These are phyloP conservation scores for Fraxinus nigra DNA, from an alignment of 305 asterid genomes.

Conservation along the genomic window DNA sequence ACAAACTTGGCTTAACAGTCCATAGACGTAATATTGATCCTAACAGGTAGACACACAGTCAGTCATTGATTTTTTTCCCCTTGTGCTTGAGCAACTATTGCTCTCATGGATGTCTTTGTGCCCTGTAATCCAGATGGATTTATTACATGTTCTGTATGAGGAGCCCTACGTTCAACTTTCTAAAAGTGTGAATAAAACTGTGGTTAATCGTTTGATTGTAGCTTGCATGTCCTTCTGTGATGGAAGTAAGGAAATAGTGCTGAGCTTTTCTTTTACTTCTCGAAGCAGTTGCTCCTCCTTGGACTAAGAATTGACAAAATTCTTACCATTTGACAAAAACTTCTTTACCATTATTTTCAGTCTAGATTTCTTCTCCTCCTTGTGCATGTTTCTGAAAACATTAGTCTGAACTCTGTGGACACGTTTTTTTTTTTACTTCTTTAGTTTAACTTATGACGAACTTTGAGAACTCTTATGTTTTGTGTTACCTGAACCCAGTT, in stretches of 20 bases:
- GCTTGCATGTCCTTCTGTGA: background rate
- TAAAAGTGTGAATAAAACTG: background rate
- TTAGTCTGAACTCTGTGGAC: background rate
- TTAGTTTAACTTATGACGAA: background rate
- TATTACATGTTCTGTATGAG: slow-evolving; percentile 1
- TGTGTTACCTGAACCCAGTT: background rate
- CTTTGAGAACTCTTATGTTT: background rate
- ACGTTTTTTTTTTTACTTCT: background rate
- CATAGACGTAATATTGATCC: background rate
- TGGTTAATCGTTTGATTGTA: background rate
- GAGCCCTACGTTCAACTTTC: background rate
- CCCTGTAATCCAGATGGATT: background rate
- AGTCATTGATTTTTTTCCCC: background rate
- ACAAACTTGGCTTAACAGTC: background rate
- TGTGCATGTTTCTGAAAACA: background rate
- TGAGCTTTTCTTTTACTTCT: background rate
- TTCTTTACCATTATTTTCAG: background rate
- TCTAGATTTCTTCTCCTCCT: background rate
- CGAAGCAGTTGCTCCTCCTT: background rate
- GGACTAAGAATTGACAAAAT: background rate
- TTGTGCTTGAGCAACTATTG: background rate
- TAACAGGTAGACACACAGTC: background rate
- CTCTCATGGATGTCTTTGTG: background rate
- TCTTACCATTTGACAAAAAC: background rate
- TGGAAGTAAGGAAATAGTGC: background rate